These are phyloP conservation scores for Ogataea zsoltii DNA, from an alignment of 805 yeast species.

Conservation along the genomic window DNA sequence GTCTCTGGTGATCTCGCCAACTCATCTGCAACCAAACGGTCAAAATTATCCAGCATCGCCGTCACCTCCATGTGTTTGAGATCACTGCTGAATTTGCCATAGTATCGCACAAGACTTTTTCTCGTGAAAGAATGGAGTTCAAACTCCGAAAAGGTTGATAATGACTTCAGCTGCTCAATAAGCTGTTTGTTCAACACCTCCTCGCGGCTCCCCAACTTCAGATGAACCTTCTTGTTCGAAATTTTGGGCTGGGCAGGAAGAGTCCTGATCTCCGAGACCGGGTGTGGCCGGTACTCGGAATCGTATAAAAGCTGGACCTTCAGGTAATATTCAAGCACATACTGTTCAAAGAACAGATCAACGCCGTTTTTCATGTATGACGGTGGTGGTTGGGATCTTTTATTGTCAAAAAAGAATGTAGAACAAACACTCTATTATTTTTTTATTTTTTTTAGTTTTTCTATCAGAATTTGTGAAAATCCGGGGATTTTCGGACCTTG, in stretches of 20 bases:
- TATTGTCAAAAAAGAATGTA: neutral
- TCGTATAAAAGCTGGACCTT: conserved; percentile 31
- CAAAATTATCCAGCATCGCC: conserved; percentile 14
- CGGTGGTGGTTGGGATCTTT: neutral
- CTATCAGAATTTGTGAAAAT: neutral
- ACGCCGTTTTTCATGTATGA: neutral
- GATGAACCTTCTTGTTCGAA: conserved; percentile 20
- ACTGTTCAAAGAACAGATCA: conserved; percentile 18
- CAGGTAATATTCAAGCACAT: conserved; percentile 28
- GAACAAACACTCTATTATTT: neutral
- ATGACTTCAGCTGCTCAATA: conserved; percentile 15
- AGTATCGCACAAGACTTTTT: conserved; percentile 14
- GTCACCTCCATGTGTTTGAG: conserved; percentile 21
- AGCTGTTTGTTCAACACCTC: conserved; percentile 27
- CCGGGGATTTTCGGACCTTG: conserved; percentile 2
- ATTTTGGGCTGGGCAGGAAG: conserved; percentile 24
- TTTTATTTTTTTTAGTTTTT: neutral
- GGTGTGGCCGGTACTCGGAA: conserved; percentile 16
- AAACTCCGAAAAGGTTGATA: conserved; percentile 18
- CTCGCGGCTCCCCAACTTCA: conserved; percentile 25
- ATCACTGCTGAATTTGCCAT: conserved; percentile 16
- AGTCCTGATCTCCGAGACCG: conserved; percentile 21
- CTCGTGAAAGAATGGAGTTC: conserved; percentile 18
- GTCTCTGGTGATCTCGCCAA: conserved; percentile 4
- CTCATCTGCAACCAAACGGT: conserved; percentile 8